A percentile compares a stretch with the other conserved stretches of the same genome.
phyloP scores from a whole-genome alignment of 2,329 filamentous ascomycete species.

The Neophaeococcomyces mojaviensis region DNA sequence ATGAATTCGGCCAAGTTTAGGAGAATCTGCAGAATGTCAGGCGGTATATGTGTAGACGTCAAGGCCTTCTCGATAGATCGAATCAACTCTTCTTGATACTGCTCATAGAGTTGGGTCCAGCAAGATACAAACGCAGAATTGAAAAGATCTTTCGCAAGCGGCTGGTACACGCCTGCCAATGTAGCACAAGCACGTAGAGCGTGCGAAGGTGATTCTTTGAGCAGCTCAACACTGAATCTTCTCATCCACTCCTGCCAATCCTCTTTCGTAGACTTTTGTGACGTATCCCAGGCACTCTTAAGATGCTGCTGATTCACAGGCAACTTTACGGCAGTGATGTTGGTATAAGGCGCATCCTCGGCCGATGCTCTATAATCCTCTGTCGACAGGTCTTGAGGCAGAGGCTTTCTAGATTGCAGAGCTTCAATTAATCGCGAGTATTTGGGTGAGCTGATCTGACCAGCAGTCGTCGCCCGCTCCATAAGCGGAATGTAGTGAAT shows the following conservation, averaged over 20 bases:
- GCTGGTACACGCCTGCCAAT: conserved; percentile 82
- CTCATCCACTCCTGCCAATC: conserved; percentile 99
- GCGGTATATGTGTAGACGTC: conserved; percentile 89
- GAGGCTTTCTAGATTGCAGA: conserved; percentile 82
- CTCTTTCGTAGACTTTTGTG: conserved; percentile 91
- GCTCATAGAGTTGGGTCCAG: conserved; percentile 95
- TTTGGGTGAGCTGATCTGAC: conserved; percentile 80
- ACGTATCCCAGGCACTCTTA: conserved; percentile 94
- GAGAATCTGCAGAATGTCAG: conserved; percentile 86
- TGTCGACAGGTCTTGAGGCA: conserved; percentile 91
- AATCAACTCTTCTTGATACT: conserved; percentile 94
- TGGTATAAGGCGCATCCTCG: conserved; percentile 52
- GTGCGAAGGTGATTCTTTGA: conserved; percentile 93
- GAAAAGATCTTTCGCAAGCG: conserved; percentile 87
- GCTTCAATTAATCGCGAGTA: conserved; percentile 90
- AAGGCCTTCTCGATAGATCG: conserved; percentile 92
- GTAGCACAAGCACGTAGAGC: conserved; percentile 88
- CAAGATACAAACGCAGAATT: conserved; percentile 98
- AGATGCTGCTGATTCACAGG: conserved; percentile 97
- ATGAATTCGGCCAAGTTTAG: conserved; percentile 98
- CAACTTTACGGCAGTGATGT: conserved; percentile 65
- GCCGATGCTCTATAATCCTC: conserved; percentile 71
- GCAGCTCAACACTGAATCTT: conserved; percentile 86
- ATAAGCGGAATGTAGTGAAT: conserved; percentile 89
- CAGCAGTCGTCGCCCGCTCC: conserved; percentile 70